Evolutionary conservation across 202 grass and related monocot genomes (phyloP), one percentile per base, ranked within the genome.

Genomic region (Cymbopogon flexuosus): DNA sequence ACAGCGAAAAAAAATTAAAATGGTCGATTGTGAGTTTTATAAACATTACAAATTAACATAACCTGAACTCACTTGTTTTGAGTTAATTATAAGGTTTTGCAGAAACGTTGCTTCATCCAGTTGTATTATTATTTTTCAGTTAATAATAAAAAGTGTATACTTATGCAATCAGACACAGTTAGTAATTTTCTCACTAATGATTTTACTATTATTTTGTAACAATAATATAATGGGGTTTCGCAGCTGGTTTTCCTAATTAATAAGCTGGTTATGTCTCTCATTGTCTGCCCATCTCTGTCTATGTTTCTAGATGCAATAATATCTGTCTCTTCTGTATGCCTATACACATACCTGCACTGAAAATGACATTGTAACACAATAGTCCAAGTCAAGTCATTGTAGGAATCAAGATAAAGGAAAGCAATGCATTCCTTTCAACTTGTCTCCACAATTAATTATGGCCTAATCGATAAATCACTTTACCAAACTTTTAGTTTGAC

Each of bases 331-430:
- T 47, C 11, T 45, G 43, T 46, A 46, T 46, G 11, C 13, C 12
- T 46, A 14, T 5, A 46, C 7, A 36, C 5, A 8, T 41, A 41
- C 1, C 1, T 39, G 6, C n/a, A 22, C n/a, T 57, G 52, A 57
- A 56, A 57, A 57, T 57, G 19, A 57, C 52, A 19, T 56, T 56
- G 52, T 21, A 56, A 46, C 8, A 0, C 52, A 57, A 57, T 57
- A 58, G 54, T 61, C 58, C 23, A 29, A 77, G 79, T 82, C 79
- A 57, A 72, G 72, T 72, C 57, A 35, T 72, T 0, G 8, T 16
- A 71, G 65, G 79, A 51, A 24, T 40, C 66, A 73, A 11, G 45
- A 34, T 24, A 46, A 70, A 15, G 37, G 27, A 70, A 70, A 21
- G 67, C 39, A 2, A 2, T 45, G 67, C 2, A 70, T 29, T 70